phyloP scores from a whole-genome alignment of 2,329 filamentous ascomycete genomes.

The Emydomyces testavorans region DNA sequence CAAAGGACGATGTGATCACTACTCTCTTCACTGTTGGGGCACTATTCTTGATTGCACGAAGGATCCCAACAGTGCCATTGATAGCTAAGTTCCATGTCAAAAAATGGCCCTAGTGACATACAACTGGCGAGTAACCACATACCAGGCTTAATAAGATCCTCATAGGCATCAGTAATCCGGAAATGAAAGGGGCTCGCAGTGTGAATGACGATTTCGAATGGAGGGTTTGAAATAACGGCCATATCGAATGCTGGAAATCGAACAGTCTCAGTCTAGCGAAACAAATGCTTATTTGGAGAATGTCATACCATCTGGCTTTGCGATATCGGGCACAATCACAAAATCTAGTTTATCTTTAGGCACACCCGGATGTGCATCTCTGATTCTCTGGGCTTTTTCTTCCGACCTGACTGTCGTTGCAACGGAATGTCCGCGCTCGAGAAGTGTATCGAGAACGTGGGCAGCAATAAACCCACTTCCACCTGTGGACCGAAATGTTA shows the following conservation, averaged over 20 bases:
- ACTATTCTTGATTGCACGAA: slow-evolving; percentile 49
- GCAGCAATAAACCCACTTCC: slow-evolving; percentile 56
- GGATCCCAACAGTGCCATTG: slow-evolving; percentile 51
- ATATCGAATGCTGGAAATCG: slow-evolving; percentile 50
- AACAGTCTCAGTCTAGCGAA: not conserved
- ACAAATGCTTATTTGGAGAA: too few species aligned
- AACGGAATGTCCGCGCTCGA: slow-evolving; percentile 47
- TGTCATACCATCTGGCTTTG: slow-evolving; percentile 29
- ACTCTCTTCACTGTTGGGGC: slow-evolving; percentile 61
- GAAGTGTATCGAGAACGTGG: slow-evolving; percentile 49
- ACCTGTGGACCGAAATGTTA: slow-evolving; percentile 27
- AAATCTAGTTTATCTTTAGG: slow-evolving; percentile 50
- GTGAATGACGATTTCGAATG: slow-evolving; percentile 63
- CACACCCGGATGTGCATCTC: slow-evolving; percentile 40
- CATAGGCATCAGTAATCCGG: slow-evolving; percentile 58
- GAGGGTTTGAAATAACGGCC: slow-evolving; percentile 49
- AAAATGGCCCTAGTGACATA: not conserved
- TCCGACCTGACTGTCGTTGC: slow-evolving; percentile 53
- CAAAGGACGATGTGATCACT: slow-evolving; percentile 58
- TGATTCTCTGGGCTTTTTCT: slow-evolving; percentile 51
- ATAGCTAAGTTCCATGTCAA: slow-evolving; percentile 41
- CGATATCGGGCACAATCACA: slow-evolving; percentile 61
- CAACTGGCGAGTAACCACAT: slow-evolving; percentile 33
- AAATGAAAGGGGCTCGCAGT: slow-evolving; percentile 65
- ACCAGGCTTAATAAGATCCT: slow-evolving; percentile 45